Percentiles rank a stretch among this genome's conserved stretches.
Conservation (phyloP, 192 early-diverging fungal species). For the Coemansia sp. region DNA sequence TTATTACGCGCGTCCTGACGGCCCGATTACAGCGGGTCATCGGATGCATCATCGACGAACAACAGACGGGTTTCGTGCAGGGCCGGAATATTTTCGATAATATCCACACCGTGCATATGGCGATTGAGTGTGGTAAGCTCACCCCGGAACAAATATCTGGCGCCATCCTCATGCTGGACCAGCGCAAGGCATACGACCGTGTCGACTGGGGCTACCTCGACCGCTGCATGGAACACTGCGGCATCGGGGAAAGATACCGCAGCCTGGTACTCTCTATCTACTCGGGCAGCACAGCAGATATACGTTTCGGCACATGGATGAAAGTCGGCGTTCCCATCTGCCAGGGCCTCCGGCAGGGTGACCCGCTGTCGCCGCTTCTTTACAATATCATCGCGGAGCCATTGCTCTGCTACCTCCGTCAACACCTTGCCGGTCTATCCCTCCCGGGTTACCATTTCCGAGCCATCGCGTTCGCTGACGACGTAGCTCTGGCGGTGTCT, state of each 20-base stretch:
- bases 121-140: neutral
- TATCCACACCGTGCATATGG: no score
- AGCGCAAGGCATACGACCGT: slow-evolving; percentile 16
- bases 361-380: slow-evolving; percentile 7
- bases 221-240: neutral
- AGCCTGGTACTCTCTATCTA: neutral
- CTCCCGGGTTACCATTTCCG: neutral
- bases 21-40: no score
- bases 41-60: no score
- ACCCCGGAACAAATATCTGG: neutral
- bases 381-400: slow-evolving; percentile 14
- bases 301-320: neutral
- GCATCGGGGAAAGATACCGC: neutral
- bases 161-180: slow-evolving; percentile 1
- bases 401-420: slow-evolving; percentile 4
- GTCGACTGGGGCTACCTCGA: slow-evolving; percentile 17
- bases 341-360: slow-evolving; percentile 10
- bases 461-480: slow-evolving; percentile 11
- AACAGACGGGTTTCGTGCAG: no score
- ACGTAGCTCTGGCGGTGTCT: slow-evolving; percentile 2
- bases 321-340: neutral
- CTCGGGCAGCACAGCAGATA: neutral
- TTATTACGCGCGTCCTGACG: no score
- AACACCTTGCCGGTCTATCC: neutral
- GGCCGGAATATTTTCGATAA: no score